phyloP scores from a whole-genome alignment of 345 rosid species.

The Iberis pinnata region DNA sequence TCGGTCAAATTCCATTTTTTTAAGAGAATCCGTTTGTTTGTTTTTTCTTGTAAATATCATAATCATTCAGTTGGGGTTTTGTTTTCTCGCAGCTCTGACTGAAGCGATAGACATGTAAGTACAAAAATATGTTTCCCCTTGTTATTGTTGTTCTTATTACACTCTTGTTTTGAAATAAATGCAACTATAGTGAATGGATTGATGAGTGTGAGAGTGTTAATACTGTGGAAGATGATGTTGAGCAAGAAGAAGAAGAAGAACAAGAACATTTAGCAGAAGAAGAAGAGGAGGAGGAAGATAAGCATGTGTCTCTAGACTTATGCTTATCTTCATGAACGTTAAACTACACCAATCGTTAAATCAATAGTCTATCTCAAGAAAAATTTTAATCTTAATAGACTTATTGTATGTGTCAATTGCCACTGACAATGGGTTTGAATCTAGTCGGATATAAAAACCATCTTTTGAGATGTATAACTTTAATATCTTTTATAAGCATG shows the following conservation, averaged over 20 bases:
- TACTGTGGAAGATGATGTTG: constrained; percentile 54
- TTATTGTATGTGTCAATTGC: too few relatives aligned
- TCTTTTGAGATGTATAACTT: too few relatives aligned
- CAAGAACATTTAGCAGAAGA: not conserved
- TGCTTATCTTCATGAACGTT: too few relatives aligned
- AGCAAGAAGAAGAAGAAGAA: constrained; percentile 33
- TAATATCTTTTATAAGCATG: too few relatives aligned
- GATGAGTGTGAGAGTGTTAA: constrained; percentile 92
- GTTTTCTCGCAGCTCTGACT: constrained; percentile 60
- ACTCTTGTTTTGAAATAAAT: not conserved
- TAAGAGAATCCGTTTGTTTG: not conserved
- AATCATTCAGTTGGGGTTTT: too few relatives aligned
- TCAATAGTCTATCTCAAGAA: too few relatives aligned
- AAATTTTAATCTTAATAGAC: too few relatives aligned
- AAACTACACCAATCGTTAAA: too few relatives aligned
- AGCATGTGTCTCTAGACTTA: constrained; percentile 20
- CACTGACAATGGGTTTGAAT: too few relatives aligned
- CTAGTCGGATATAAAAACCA: too few relatives aligned
- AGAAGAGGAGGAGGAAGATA: constrained; percentile 31
- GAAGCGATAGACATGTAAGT: constrained; percentile 96
- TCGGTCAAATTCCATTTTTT: constrained; percentile 16
- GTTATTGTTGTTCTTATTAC: not conserved
- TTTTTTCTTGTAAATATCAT: too few relatives aligned
- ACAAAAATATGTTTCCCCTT: not conserved
- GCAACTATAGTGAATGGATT: constrained; percentile 94